These are phyloP conservation scores for Oidium heveae DNA, from an alignment of 2,329 filamentous ascomycete species.

Conservation along the genomic window DNA sequence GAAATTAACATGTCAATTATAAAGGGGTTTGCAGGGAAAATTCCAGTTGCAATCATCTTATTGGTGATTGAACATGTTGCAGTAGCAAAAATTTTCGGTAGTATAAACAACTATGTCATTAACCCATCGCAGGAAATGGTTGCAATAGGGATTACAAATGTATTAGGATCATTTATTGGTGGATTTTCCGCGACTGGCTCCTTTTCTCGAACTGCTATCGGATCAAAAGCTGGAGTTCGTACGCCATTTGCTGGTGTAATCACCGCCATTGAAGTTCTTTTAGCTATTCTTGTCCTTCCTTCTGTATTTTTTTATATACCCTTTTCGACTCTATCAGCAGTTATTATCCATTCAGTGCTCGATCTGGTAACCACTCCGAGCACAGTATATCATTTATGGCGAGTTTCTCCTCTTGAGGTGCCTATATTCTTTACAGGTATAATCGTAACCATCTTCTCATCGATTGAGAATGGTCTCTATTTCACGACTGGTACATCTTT, in stretches of 20 bases:
- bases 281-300: slow-evolving; percentile 74
- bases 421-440: slow-evolving; percentile 87
- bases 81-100: slow-evolving; percentile 88
- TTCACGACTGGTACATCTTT: slow-evolving; percentile 55
- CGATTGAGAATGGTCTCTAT: slow-evolving; percentile 85
- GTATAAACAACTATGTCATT: slow-evolving; percentile 89
- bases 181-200: slow-evolving; percentile 85
- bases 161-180: slow-evolving; percentile 76
- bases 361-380: slow-evolving; percentile 82
- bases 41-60: slow-evolving; percentile 80
- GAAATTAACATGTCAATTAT: slow-evolving; percentile 40
- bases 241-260: slow-evolving; percentile 80
- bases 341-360: slow-evolving; percentile 89
- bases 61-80: slow-evolving; percentile 90
- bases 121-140: slow-evolving; percentile 91
- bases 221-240: slow-evolving; percentile 84
- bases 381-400: slow-evolving; percentile 87
- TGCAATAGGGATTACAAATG: slow-evolving; percentile 72
- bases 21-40: slow-evolving; percentile 37
- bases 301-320: slow-evolving; percentile 89
- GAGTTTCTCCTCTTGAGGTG: slow-evolving; percentile 70
- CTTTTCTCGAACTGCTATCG: slow-evolving; percentile 89
- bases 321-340: slow-evolving; percentile 50
- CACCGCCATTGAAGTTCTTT: slow-evolving; percentile 59
- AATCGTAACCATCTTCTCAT: slow-evolving; percentile 63